A percentile compares a stretch with the other conserved stretches of the same genome.
Conservation (phyloP, 2,329 filamentous ascomycete species). For the Ceratocystis alfenasii region DNA sequence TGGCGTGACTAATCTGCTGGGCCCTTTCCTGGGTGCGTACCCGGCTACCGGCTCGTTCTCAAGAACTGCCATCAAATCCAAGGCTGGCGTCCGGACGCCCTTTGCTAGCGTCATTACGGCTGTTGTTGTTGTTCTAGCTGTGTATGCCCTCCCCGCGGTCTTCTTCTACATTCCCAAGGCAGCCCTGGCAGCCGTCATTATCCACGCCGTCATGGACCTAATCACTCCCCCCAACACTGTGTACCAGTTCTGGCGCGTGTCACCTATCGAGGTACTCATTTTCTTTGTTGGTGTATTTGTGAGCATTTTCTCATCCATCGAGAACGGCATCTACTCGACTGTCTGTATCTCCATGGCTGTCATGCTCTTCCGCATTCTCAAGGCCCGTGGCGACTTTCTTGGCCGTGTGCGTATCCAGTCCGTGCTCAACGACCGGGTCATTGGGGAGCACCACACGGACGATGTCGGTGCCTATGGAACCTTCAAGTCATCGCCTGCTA, state of each 20-base stretch:
- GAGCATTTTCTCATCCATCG: slow-evolving; percentile 69
- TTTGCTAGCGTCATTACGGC: slow-evolving; percentile 78
- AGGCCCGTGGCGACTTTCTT: slow-evolving; percentile 65
- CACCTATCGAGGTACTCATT: slow-evolving; percentile 68
- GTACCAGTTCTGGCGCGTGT: slow-evolving; percentile 80
- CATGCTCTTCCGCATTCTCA: slow-evolving; percentile 65
- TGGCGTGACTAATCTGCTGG: slow-evolving; percentile 61
- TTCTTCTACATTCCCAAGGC: slow-evolving; percentile 83
- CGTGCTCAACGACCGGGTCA: slow-evolving; percentile 61
- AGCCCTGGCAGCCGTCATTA: slow-evolving; percentile 69
- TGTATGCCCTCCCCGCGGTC: slow-evolving; percentile 69
- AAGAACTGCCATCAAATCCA: slow-evolving; percentile 86
- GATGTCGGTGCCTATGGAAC: slow-evolving; percentile 44
- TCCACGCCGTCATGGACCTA: slow-evolving; percentile 78
- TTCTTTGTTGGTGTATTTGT: slow-evolving; percentile 79
- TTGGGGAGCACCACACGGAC: slow-evolving; percentile 46
- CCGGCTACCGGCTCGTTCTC: slow-evolving; percentile 85
- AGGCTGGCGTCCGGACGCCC: slow-evolving; percentile 77
- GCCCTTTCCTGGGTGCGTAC: slow-evolving; percentile 70
- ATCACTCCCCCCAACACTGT: slow-evolving; percentile 73
- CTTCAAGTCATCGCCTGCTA: slow-evolving; percentile 33
- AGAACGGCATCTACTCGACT: slow-evolving; percentile 76
- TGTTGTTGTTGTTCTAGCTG: slow-evolving; percentile 66
- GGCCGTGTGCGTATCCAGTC: slow-evolving; percentile 74
- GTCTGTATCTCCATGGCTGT: slow-evolving; percentile 58